A percentile compares a stretch with the other conserved stretches of the same genome.
phyloP scores from a whole-genome alignment of 805 yeast genomes.

The Yamadazyma nakazawae region DNA sequence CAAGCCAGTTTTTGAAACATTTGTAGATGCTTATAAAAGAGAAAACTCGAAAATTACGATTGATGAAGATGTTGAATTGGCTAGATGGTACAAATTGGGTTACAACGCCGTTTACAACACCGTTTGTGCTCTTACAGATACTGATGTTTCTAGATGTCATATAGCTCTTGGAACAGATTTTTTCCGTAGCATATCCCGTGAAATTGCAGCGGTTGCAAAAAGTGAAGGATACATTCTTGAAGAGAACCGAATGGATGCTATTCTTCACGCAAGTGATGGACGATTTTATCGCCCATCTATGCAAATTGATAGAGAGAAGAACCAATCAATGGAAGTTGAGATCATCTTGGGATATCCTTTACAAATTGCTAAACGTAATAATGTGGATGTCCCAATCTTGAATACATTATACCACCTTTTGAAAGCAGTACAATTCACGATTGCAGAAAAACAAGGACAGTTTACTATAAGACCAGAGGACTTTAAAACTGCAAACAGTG shows the following conservation, averaged over 20 bases:
- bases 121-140: conserved; percentile 28
- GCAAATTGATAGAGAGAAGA: conserved; percentile 37
- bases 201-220: conserved; percentile 60
- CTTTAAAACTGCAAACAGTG: conserved; percentile 16
- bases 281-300: conserved; percentile 41
- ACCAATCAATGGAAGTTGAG: conserved; percentile 38
- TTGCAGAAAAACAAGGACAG: conserved; percentile 56
- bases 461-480: conserved; percentile 22
- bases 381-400: conserved; percentile 55
- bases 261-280: conserved; percentile 50
- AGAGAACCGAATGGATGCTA: conserved; percentile 43
- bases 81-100: conserved; percentile 39
- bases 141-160: conserved; percentile 36
- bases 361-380: conserved; percentile 35
- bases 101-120: conserved; percentile 37
- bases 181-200: conserved; percentile 61
- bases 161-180: conserved; percentile 31
- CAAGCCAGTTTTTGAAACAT: conserved; percentile 16
- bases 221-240: conserved; percentile 62
- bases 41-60: conserved; percentile 18
- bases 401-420: conserved; percentile 56
- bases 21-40: conserved; percentile 27
- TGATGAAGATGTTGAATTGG: conserved; percentile 29
- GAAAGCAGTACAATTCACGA: conserved; percentile 55
- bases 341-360: conserved; percentile 40